Base-by-base conservation (phyloP, 768 basidiomycete genomes). In the Panellus pusillus region DNA sequence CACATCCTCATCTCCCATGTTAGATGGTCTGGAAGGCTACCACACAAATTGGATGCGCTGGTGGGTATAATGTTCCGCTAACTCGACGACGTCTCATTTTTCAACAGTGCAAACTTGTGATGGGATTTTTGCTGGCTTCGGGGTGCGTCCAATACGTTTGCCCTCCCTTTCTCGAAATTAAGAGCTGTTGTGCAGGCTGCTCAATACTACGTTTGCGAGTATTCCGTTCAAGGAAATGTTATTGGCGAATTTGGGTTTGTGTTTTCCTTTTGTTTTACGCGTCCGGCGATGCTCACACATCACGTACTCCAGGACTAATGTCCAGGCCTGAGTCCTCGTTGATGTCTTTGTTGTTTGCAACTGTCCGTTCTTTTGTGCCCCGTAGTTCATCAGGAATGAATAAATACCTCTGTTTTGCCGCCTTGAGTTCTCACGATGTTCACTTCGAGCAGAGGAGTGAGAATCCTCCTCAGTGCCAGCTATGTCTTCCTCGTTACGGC, bases 201-300 rank as follows among this genome's bases (percentile, higher is more conserved):
- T 18, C 74, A 80, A 41, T 88, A 67, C 69, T 79, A 74, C 60
- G 87, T 88, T 27, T 89, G 87, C 72, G 85, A 89, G 70, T 89
- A 89, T 65, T 78, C 68, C 29, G 74, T 76, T 11, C 73, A 77
- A 39, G 87, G 87, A 41, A 89, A 89, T 67, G 73, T 89, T 60
- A 73, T 76, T 18, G 85, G 85, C 29, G 60, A 78, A 50, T 88
- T 86, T 60, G 66, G 67, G 85, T 86, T 68, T 61, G 84, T 79
- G 12, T 31, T 27, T n/a, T 50, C 17, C 17, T 9, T 18, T 31
- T 47, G 43, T 29, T 37, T 31, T 37, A 17, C 44, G 40, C 27
- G 15, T 24, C 29, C 41, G 4, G 31, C 37, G 9, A 18, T 24
- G 36, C 44, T 11, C 44, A 39, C 36, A 35, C 29, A n/a, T 19